Percentiles rank a stretch among this genome's conserved stretches.
phyloP scores from a whole-genome alignment of 2,329 filamentous ascomycete genomes.

The Lomentospora prolificans region DNA sequence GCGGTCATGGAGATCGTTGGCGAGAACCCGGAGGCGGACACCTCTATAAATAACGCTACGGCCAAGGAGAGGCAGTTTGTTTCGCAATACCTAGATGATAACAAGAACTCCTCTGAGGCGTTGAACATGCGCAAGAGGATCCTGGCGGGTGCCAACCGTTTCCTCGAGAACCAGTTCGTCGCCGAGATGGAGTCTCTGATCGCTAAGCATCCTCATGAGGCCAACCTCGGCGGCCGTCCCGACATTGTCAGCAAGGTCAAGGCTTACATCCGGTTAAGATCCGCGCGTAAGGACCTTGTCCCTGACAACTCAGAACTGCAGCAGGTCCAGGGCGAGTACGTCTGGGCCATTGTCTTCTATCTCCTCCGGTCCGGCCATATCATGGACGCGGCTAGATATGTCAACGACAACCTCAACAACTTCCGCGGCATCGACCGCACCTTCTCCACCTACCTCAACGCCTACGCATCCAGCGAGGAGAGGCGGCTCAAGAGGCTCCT shows the following conservation, averaged over 20 bases:
- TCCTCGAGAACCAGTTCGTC: constrained; percentile 74
- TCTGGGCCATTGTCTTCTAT: constrained; percentile 93
- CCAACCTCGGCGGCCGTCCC: constrained; percentile 79
- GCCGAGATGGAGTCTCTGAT: constrained; percentile 68
- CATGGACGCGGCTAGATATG: constrained; percentile 76
- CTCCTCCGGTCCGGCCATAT: constrained; percentile 78
- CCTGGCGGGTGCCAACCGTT: constrained; percentile 66
- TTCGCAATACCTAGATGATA: constrained; percentile 66
- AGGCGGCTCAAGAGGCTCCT: constrained; percentile 67
- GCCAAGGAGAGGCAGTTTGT: constrained; percentile 70
- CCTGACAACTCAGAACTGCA: constrained; percentile 74
- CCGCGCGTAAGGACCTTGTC: constrained; percentile 71
- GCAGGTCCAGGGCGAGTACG: constrained; percentile 69
- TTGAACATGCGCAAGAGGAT: constrained; percentile 68
- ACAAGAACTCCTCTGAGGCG: constrained; percentile 51
- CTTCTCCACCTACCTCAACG: constrained; percentile 78
- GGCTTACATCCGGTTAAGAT: constrained; percentile 78
- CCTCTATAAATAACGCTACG: constrained; percentile 49
- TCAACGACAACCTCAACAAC: constrained; percentile 65
- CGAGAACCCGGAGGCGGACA: constrained; percentile 55
- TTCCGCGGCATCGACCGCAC: constrained; percentile 88
- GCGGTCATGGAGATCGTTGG: constrained; percentile 70
- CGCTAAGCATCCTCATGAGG: constrained; percentile 75
- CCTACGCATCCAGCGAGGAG: constrained; percentile 69
- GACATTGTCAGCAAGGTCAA: constrained; percentile 84